Conservation (phyloP, 768 basidiomycete genomes). For the Nidularia pulvinata region DNA sequence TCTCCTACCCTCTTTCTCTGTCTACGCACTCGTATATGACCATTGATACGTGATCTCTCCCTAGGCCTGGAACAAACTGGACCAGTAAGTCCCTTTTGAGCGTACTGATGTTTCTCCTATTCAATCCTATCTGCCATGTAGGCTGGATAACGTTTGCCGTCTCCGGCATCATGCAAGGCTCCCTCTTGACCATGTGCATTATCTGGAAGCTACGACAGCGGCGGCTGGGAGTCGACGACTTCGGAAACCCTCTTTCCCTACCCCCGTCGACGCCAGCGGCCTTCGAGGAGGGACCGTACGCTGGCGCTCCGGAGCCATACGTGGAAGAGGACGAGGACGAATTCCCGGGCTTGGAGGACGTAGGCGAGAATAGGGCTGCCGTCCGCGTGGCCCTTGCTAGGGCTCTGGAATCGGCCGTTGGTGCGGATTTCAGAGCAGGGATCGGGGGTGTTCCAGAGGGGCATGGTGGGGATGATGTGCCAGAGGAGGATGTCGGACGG, state of each 20-base stretch:
- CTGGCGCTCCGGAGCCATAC: not conserved
- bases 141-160: conserved; percentile 85
- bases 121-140: too few species aligned
- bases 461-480: too few species aligned
- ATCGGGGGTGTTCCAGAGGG: conserved; percentile 4
- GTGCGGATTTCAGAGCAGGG: conserved; percentile 3
- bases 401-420: conserved; percentile 9
- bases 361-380: conserved; percentile 5
- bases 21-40: too few species aligned
- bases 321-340: conserved; percentile 4
- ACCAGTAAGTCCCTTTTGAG: conserved; percentile 50
- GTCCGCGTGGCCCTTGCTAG: conserved; percentile 2
- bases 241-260: conserved; percentile 54
- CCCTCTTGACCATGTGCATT: conserved; percentile 83
- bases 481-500: too few species aligned
- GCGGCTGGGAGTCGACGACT: conserved; percentile 82
- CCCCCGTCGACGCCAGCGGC: not conserved
- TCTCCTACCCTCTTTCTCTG: too few species aligned
- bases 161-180: conserved; percentile 83
- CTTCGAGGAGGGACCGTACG: conserved; percentile 2
- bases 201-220: conserved; percentile 82
- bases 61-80: conserved; percentile 81
- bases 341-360: conserved; percentile 7
- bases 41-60: too few species aligned
- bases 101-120: too few species aligned